Evolutionary conservation across 2,329 filamentous ascomycete genomes (phyloP), one percentile per base, ranked within the genome.

Genomic region (Colletotrichum sp.): DNA sequence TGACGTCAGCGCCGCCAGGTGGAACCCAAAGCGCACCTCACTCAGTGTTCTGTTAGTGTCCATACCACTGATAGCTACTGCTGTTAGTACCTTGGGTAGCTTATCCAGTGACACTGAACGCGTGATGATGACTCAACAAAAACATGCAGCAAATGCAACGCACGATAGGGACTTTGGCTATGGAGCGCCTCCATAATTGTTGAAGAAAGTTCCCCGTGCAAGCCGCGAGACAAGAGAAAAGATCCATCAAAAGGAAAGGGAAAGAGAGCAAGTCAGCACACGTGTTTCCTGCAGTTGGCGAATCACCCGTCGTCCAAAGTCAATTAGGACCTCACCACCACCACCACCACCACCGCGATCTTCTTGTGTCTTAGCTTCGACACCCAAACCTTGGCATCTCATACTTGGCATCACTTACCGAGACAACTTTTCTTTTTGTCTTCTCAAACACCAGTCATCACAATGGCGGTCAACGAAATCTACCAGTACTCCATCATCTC

Each of bases 401-500:
- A 34, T n/a, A 62, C 28, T 34, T 36, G 30, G 28, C 18, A 8
- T 18, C 18, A 61, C 18, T 3, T 22, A 34, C 28, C 58, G 32
- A 32, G 58, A 62, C 58, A 34, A 34, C 43, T 18, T 48, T 16
- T 4, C 4, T 64, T 9, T 10, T 25, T 15, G 3, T 6, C n/a
- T 64, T 27, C 10, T 5, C 8, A 16, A 34, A 22, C 13, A n/a
- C 4, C 30, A 58, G 77, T 9, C n/a, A 83, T 52, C 43, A 13
- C n/a, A 22, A 52, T 84, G 82, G 80, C 80, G 0, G 32, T 73
- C 64, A 85, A 84, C 71, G 80, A 84, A 72, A 70, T 84, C 18
- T 84, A 77, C 77, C 83, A 84, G 62, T 84, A 81, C 77, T 84
- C 82, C 69, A 79, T 84, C 70, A 71, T 84, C n/a, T 81, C 81